phyloP scores from a whole-genome alignment of 2,329 filamentous ascomycete species.

The Phialocephala subalpina region DNA sequence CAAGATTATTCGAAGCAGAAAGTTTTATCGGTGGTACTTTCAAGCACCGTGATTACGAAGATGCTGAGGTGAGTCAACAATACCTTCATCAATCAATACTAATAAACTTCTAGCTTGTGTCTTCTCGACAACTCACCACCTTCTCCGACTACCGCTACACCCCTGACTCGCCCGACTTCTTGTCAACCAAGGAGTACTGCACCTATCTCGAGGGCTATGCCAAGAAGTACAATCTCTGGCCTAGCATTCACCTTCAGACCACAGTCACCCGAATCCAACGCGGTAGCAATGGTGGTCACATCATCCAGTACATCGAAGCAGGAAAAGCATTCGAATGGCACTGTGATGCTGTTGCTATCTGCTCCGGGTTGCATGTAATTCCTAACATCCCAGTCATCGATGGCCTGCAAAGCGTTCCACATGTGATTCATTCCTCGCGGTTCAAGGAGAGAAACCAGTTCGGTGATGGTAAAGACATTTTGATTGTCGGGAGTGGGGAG shows the following conservation, averaged over 20 bases:
- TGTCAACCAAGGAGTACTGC: neutral
- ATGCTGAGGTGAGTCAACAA: constrained; percentile 50
- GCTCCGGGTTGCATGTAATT: constrained; percentile 53
- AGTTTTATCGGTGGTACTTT: constrained; percentile 56
- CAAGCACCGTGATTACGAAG: constrained; percentile 54
- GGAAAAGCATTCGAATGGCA: constrained; percentile 29
- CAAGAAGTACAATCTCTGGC: neutral
- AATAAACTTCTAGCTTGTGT: constrained; percentile 49
- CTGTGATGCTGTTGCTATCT: constrained; percentile 56
- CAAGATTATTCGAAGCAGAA: constrained; percentile 54
- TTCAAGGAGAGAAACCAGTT: constrained; percentile 54
- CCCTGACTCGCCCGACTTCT: constrained; percentile 50
- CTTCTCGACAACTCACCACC: constrained; percentile 58
- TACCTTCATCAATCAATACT: neutral
- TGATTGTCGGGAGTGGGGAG: constrained; percentile 55
- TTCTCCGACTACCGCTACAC: constrained; percentile 59
- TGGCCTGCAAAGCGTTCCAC: constrained; percentile 48
- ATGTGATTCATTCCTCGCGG: constrained; percentile 52
- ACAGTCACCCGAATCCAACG: constrained; percentile 39
- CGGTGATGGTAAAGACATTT: constrained; percentile 48
- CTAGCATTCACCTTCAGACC: constrained; percentile 29
- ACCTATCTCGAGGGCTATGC: constrained; percentile 1
- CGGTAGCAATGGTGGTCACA: constrained; percentile 23
- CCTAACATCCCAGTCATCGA: constrained; percentile 49
- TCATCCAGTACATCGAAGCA: constrained; percentile 19